These are phyloP conservation scores for Lactarius trivialis DNA, from an alignment of 768 basidiomycete genomes.

Conservation along the genomic window DNA sequence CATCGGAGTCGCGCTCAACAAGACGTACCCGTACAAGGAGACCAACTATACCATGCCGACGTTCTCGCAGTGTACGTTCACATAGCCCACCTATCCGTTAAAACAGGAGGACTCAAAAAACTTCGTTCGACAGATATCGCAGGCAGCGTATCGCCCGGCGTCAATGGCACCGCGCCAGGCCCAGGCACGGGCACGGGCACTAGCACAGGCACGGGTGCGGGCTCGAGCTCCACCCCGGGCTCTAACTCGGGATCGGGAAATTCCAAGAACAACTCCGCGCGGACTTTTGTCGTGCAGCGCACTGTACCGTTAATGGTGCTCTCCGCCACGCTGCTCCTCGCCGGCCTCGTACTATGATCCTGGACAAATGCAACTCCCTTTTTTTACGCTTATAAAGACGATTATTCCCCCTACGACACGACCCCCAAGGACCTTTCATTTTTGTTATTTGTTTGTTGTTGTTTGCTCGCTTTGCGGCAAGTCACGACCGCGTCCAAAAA, in stretches of 20 bases:
- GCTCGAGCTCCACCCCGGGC: not conserved
- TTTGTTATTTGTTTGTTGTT: not conserved
- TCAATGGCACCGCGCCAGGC: not conserved
- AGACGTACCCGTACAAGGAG: conserved; percentile 48
- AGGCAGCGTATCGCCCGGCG: not conserved
- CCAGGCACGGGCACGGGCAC: not conserved
- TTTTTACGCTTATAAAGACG: not conserved
- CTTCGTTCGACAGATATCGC: not conserved
- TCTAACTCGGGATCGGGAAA: not conserved
- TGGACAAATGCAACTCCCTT: not conserved
- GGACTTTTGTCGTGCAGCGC: not conserved
- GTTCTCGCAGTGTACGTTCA: conserved; percentile 46
- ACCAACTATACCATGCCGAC: conserved; percentile 36
- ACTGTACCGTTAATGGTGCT: not conserved
- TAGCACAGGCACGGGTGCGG: not conserved
- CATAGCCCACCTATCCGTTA: not conserved
- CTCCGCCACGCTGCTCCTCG: not conserved
- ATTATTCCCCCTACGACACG: not conserved
- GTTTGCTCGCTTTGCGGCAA: not conserved
- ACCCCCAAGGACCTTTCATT: not conserved
- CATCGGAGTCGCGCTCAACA: conserved; percentile 46
- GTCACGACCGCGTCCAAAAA: not conserved
- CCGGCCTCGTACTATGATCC: not conserved
- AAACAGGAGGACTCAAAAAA: too few species aligned
- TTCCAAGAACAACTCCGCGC: not conserved